Evolutionary conservation across 257 asterid genomes (phyloP), one percentile per base, ranked within the genome.

Genomic region (Paulownia fortunei): DNA sequence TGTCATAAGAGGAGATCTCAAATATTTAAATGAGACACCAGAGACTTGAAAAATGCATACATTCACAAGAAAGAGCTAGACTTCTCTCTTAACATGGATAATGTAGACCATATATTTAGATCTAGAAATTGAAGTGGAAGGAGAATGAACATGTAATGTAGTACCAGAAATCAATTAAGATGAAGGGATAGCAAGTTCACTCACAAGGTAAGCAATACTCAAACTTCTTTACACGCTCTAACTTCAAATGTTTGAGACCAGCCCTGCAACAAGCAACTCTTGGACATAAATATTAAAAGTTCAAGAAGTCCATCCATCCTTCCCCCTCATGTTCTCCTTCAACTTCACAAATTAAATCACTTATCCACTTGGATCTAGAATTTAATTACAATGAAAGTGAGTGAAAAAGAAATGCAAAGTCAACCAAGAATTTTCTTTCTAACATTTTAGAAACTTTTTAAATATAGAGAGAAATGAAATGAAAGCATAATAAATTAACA

Each of bases 141-240:
- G 13, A 41, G n/a, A 18, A 3, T 24, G 55, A 54, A 55, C 12
- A 55, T n/a, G 11, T 7, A 21, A 79, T 26, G 24, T 9, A 65
- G 9, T 39, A 9, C 75, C 26, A 77, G 61, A 76, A 51, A 34
- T 6, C n/a, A 37, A 32, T 27, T 59, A 19, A 56, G 13, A 62
- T 11, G 15, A 66, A 72, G 32, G 51, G 64, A 65, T 27, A 77
- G n/a, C 51, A 76, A 36, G 61, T 34, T 60, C 56, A 87, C 97
- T 85, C 80, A 92, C 97, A 92, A 21, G 97, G 97, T 74, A 92
- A 85, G 91, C 97, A 92, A 78, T 92, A 92, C 83, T 91, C 93
- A 32, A 90, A 92, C 81, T 90, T 90, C 89, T 86, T 92, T 76
- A 90, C 84, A 18, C 95, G 93, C 34, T 90, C 97, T 76, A 86